A percentile compares a stretch with the other conserved stretches of the same genome.
Evolutionary conservation across 1,284 basidiomycete genomes (phyloP).

Genomic region (Ganoderma meredithae): DNA sequence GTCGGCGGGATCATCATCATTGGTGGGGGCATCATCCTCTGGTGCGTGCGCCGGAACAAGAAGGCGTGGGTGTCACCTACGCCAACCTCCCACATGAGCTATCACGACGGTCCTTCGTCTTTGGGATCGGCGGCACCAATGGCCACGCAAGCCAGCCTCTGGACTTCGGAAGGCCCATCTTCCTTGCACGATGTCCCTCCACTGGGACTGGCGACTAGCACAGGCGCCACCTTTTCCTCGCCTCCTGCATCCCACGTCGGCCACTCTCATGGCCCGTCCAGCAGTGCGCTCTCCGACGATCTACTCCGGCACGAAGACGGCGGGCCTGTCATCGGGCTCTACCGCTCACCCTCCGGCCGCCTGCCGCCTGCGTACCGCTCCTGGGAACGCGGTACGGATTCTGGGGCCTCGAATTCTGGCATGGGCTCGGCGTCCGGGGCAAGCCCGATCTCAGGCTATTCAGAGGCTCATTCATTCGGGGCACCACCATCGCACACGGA

Average conservation of each 20-base stretch:
- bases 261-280: background rate
- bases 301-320: constrained; percentile 24
- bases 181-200: background rate
- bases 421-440: background rate
- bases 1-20: constrained; percentile 12
- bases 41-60: constrained; percentile 9
- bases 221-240: background rate
- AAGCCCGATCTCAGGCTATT: background rate
- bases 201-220: background rate
- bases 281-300: background rate
- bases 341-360: constrained; percentile 23
- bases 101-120: background rate
- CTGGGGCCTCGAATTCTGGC: background rate
- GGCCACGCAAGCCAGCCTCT: background rate
- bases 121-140: background rate
- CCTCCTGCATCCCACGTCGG: background rate
- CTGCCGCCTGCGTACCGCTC: constrained; percentile 32
- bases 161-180: background rate
- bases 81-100: background rate
- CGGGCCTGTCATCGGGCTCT: constrained; percentile 17
- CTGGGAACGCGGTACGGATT: constrained; percentile 20
- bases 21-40: constrained; percentile 11
- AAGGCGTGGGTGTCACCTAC: constrained; percentile 6
- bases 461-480: constrained; percentile 11
- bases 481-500: background rate